Evolutionary conservation across 2,329 filamentous ascomycete genomes (phyloP).

Genomic region (Scedosporium minutisporum): DNA sequence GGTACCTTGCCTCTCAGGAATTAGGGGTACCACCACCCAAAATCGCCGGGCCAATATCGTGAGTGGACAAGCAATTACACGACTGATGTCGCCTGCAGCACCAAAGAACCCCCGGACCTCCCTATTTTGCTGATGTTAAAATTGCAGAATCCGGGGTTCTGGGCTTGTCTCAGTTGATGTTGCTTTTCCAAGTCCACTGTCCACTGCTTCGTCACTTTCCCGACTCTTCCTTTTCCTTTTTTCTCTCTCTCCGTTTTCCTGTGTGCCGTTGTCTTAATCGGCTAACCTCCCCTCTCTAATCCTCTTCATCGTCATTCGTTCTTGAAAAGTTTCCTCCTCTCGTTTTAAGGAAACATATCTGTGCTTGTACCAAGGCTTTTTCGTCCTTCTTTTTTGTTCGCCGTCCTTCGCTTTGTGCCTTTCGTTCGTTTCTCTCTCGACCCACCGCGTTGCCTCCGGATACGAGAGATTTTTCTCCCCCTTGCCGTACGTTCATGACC

Average conservation of each 20-base stretch:
- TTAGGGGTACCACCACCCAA: too few relatives aligned
- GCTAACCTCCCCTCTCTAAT: neutral
- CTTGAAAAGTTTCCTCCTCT: neutral
- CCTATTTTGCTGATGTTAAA: constrained; percentile 3
- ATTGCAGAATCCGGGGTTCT: constrained; percentile 4
- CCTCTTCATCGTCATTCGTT: constrained; percentile 1
- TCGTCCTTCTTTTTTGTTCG: neutral
- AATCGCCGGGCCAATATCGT: too few relatives aligned
- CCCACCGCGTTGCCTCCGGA: neutral
- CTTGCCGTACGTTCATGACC: constrained; percentile 9
- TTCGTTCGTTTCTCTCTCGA: neutral
- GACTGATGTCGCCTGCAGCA: neutral
- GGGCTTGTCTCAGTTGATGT: neutral
- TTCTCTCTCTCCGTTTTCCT: constrained; percentile 8
- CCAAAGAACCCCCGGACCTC: constrained; percentile 3
- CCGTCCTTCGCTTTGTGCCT: neutral
- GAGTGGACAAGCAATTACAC: neutral
- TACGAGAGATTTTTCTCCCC: constrained; percentile 7
- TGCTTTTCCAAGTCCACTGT: neutral
- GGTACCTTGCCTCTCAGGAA: neutral
- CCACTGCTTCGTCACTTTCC: constrained; percentile 2
- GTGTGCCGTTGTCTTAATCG: neutral
- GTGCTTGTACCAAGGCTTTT: neutral
- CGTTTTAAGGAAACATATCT: neutral
- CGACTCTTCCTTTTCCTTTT: constrained; percentile 8